Conservation (phyloP, 192 early-diverging fungal genomes). For the Coemansia sp. region DNA sequence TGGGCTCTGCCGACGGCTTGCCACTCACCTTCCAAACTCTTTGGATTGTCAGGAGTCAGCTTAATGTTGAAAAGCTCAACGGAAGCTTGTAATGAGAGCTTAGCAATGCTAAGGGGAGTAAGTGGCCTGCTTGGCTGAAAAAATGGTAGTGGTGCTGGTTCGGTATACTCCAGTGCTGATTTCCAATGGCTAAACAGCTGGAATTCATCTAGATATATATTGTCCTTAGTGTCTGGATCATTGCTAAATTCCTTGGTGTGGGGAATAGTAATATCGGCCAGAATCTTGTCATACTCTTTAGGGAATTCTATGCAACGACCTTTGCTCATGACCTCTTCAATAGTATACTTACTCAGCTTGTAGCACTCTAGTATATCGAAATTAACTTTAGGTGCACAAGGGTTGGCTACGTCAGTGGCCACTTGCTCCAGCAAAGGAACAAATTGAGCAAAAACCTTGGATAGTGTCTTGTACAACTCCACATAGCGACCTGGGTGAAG, state of each 20-base stretch:
- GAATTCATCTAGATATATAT: not conserved
- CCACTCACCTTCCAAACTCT: conserved; percentile 59
- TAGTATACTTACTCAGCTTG: not conserved
- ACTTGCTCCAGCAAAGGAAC: conserved; percentile 25
- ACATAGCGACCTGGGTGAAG: conserved; percentile 43
- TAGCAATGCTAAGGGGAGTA: conserved; percentile 28
- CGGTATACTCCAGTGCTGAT: not conserved
- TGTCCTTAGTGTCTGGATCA: not conserved
- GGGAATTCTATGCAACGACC: not conserved
- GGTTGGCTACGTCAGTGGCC: conserved; percentile 5
- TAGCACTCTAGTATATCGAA: not conserved
- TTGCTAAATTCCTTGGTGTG: not conserved
- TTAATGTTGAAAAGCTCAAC: conserved; percentile 67
- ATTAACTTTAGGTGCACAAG: not conserved
- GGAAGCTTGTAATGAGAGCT: conserved; percentile 59
- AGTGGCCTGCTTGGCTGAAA: conserved; percentile 10
- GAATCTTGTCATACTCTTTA: not conserved
- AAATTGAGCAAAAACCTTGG: conserved; percentile 38
- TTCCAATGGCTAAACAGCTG: not conserved
- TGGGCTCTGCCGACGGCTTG: conserved; percentile 68
- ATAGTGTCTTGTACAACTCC: conserved; percentile 49
- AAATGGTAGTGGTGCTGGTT: conserved; percentile 37
- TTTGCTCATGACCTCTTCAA: not conserved
- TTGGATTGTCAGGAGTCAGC: conserved; percentile 62
- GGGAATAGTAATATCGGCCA: not conserved